Evolutionary conservation across 352 stramenopile genomes (phyloP), one percentile per base, ranked within the genome.

Genomic region (Phytophthora cactorum): DNA sequence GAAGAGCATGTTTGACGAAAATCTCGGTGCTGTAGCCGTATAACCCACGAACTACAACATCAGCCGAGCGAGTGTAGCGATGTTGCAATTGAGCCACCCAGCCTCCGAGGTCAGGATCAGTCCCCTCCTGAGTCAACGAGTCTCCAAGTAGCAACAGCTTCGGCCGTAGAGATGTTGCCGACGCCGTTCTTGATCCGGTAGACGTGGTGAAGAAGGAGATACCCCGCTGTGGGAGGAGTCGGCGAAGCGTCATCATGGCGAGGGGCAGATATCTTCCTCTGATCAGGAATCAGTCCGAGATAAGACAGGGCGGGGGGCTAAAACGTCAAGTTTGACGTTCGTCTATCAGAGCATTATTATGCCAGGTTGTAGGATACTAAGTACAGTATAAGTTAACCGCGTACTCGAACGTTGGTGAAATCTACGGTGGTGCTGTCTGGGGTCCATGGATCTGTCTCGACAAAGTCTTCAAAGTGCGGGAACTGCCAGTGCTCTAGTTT

Each of bases 11-110:
- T 5, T 63, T 34, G 4, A 75, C 29, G 45, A 83, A 75, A 47
- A 68, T 85, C 51, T 68, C 36, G 1, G 84, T 92, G 46, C 72
- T 90, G 71, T 87, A 89, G 47, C 81, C 84, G 15, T 71, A 79
- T n/a, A 83, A 55, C 0, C 84, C 84, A 22, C 84, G 78, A 44
- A 82, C 80, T 3, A 88, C 34, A 1, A 90, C 49, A 63, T 92
- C 81, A 6, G 66, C 74, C 25, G 77, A 87, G 11, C 81, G 84
- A 39, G 79, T 69, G 57, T 87, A 86, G 45, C 68, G 51, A 15
- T 88, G 60, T 41, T 82, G 73, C 32, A 92, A 61, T 36, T 72
- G 66, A 12, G 49, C 58, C 15, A 72, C 65, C 72, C 78, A 92
- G 1, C 84, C 84, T 15, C 69, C 57, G 17, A 72, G 54, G 22